Evolutionary conservation across 2,329 filamentous ascomycete species (phyloP), one percentile per base, ranked within the genome.

Genomic region (Capronia coronata): DNA sequence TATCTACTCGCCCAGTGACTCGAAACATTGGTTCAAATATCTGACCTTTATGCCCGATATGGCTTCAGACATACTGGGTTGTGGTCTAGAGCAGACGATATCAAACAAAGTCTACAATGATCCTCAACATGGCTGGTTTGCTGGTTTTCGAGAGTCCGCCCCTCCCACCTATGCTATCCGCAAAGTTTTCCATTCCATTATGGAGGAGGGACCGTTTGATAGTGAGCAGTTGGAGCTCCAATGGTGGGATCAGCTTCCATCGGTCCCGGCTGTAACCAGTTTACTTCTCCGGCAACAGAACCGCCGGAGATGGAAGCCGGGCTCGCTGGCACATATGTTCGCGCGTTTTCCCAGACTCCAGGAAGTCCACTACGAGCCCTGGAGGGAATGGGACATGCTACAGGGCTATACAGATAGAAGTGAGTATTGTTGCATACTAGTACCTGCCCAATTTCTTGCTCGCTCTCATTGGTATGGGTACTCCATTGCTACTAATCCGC

Each of bases 311-410:
- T 69, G 65, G 65, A 64, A 63, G 44, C 63, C 62, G 29, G 18
- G 43, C 18, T 55, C 62, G 25, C 59, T 70, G 21, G 56, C 57
- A 23, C 55, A 64, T 11, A 67, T 70, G 58, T 57, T 70, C 49
- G 52, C 63, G 9, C 63, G 62, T 39, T 61, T 69, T 50, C 64
- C 67, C 11, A 63, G 61, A 47, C 49, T 71, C 43, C 60, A 64
- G 55, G 64, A 71, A 53, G 54, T 71, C 55, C 62, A 62, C 45
- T 69, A 67, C 55, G 66, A 70, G 55, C 68, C 66, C 44, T 70
- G 68, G 66, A 66, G 63, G 53, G 46, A 48, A 43, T 48, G 46
- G 46, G 37, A 10, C 14, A 5, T 8, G 6, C 48, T 59, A 7
- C 42, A 64, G 46, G 5, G 0, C 21, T 46, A 46, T 2, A 64